Evolutionary conservation across 2,329 filamentous ascomycete genomes (phyloP).

Genomic region (Fusarium udum): DNA sequence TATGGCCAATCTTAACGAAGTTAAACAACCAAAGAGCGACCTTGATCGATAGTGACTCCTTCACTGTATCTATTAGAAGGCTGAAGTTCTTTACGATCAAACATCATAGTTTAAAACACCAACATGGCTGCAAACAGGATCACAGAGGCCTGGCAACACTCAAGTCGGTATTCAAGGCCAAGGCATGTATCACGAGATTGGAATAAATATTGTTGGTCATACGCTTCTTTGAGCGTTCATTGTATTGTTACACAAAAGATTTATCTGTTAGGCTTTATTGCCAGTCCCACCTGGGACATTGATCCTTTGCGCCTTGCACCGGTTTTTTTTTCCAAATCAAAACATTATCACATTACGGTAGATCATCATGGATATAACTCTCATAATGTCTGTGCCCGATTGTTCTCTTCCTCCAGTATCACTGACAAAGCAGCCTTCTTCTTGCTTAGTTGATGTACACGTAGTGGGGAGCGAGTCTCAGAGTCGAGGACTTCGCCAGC

Average conservation of each 20-base stretch:
- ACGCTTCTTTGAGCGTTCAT: slow-evolving; percentile 34
- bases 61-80: no score
- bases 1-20: not conserved
- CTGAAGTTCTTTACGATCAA: not conserved
- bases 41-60: no score
- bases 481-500: slow-evolving; percentile 34
- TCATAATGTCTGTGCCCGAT: slow-evolving; percentile 24
- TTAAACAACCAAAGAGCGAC: no score
- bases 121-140: not conserved
- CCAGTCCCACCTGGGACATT: slow-evolving; percentile 29
- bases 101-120: accelerated
- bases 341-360: slow-evolving; percentile 34
- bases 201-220: slow-evolving; percentile 4
- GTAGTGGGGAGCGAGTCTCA: slow-evolving; percentile 36
- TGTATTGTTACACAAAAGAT: slow-evolving; percentile 38
- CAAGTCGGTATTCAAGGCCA: not conserved
- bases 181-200: not conserved
- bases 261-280: slow-evolving; percentile 23
- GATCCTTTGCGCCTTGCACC: slow-evolving; percentile 34
- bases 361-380: slow-evolving; percentile 28
- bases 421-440: slow-evolving; percentile 38
- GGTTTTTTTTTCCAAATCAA: slow-evolving; percentile 8
- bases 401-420: slow-evolving; percentile 34
- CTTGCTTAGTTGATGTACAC: slow-evolving; percentile 36
- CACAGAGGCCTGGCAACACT: no score